Conservation (phyloP, 2,329 filamentous ascomycete species). For the Phaeosphaeriaceae sp. region DNA sequence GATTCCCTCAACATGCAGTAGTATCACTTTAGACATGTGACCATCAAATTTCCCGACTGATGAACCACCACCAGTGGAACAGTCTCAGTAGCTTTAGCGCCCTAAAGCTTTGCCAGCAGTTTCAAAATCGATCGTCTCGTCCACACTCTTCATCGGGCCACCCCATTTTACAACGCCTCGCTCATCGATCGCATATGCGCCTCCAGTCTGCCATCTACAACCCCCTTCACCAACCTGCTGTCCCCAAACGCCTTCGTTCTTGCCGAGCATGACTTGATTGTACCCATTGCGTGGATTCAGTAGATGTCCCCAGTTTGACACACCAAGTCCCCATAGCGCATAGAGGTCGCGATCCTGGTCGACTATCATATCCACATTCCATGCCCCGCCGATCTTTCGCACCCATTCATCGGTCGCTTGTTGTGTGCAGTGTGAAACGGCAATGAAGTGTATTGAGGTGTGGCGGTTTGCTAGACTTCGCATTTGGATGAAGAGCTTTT, state of each 20-base stretch:
- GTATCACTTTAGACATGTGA: too few relatives aligned
- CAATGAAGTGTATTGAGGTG: constrained; percentile 60
- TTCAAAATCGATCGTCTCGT: constrained; percentile 39
- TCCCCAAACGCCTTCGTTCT: constrained; percentile 45
- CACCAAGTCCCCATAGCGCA: constrained; percentile 66
- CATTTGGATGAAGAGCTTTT: constrained; percentile 62
- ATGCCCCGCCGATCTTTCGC: constrained; percentile 63
- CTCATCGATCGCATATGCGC: constrained; percentile 42
- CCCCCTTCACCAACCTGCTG: constrained; percentile 44
- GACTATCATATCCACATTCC: constrained; percentile 62
- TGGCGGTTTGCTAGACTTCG: constrained; percentile 62
- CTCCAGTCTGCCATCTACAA: constrained; percentile 45
- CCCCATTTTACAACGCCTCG: constrained; percentile 44
- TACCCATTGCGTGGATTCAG: constrained; percentile 45
- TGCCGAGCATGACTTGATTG: constrained; percentile 43
- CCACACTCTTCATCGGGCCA: constrained; percentile 44
- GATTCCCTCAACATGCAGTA: too few relatives aligned
- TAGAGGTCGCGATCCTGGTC: constrained; percentile 65
- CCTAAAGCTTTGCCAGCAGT: constrained; percentile 41
- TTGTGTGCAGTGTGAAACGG: constrained; percentile 65
- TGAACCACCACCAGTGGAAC: too few relatives aligned
- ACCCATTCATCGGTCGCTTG: constrained; percentile 64
- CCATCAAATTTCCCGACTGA: too few relatives aligned
- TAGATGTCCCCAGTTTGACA: constrained; percentile 43
- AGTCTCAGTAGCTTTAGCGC: constrained; percentile 8